These are phyloP conservation scores for Microdochium nivale DNA, from an alignment of 2,329 filamentous ascomycete genomes.

Conservation along the genomic window DNA sequence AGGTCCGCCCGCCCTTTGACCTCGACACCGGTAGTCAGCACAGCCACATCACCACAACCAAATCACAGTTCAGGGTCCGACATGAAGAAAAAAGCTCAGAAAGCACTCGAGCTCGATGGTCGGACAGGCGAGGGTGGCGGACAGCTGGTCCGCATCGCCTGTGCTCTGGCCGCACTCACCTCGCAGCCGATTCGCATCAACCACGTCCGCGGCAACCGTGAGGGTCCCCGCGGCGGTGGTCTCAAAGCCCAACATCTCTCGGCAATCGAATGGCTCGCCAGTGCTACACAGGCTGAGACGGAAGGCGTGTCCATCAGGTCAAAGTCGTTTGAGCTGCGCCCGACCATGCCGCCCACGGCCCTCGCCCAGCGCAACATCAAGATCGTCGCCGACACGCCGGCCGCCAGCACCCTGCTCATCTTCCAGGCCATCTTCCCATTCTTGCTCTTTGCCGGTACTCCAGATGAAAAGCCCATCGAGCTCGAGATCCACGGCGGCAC, in stretches of 20 bases:
- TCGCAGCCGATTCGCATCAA: conserved; percentile 42
- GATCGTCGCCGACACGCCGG: conserved; percentile 39
- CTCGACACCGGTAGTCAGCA: too few relatives aligned
- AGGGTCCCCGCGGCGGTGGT: conserved; percentile 22
- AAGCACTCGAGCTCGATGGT: conserved; percentile 40
- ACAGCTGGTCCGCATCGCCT: conserved; percentile 49
- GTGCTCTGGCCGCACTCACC: conserved; percentile 46
- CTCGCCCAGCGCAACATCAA: conserved; percentile 33
- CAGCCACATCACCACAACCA: background rate
- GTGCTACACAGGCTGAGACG: conserved; percentile 40
- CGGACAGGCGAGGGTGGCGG: conserved; percentile 53
- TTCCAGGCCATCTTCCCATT: conserved; percentile 54
- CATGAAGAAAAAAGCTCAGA: background rate
- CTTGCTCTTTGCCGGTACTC: conserved; percentile 43
- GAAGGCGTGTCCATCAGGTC: conserved; percentile 43
- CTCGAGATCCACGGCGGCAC: conserved; percentile 49
- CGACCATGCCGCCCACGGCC: conserved; percentile 27
- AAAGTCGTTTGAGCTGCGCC: conserved; percentile 37
- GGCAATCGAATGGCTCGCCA: conserved; percentile 43
- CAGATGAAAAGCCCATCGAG: conserved; percentile 31
- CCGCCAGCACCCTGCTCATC: conserved; percentile 47
- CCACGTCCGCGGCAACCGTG: conserved; percentile 47
- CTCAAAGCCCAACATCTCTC: conserved; percentile 54
- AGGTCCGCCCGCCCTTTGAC: too few relatives aligned
- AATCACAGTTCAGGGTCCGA: background rate